Percentiles rank a stretch among this genome's conserved stretches.
Conservation (phyloP, 495 filamentous ascomycete species). For the Penicillium coprophilum region DNA sequence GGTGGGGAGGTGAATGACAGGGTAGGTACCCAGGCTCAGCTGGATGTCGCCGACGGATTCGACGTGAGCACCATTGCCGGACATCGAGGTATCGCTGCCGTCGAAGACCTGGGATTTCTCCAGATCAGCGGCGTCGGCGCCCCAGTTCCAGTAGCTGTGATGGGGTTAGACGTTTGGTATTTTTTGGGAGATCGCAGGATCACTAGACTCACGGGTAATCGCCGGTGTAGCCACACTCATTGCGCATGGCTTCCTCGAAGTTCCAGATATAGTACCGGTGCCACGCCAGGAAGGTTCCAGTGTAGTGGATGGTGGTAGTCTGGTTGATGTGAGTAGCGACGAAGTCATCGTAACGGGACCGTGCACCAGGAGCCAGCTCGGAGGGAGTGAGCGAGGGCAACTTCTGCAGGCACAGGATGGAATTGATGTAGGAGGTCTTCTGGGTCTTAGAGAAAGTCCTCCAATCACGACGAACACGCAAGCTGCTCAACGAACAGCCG, state of each 20-base stretch:
- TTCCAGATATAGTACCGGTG: slow-evolving; percentile 65
- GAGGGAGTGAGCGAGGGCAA: slow-evolving; percentile 49
- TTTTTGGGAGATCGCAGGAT: neutral
- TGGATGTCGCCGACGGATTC: slow-evolving; percentile 31
- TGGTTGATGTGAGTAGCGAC: slow-evolving; percentile 66
- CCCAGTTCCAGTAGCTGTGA: slow-evolving; percentile 65
- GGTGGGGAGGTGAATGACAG: slow-evolving; percentile 36
- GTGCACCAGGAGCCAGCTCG: slow-evolving; percentile 46
- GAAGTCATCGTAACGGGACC: slow-evolving; percentile 69
- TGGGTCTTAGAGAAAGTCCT: slow-evolving; percentile 35
- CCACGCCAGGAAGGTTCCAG: slow-evolving; percentile 67
- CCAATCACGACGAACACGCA: slow-evolving; percentile 53
- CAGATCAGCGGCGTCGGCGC: slow-evolving; percentile 46
- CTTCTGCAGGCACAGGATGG: slow-evolving; percentile 61
- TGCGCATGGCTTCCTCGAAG: slow-evolving; percentile 65
- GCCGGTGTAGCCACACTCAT: slow-evolving; percentile 70
- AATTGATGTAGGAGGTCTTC: slow-evolving; percentile 58
- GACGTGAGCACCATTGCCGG: slow-evolving; percentile 58
- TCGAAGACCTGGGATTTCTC: slow-evolving; percentile 64
- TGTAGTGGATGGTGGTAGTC: slow-evolving; percentile 60
- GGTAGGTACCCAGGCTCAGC: slow-evolving; percentile 17
- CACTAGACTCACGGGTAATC: slow-evolving; percentile 28
- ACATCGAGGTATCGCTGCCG: slow-evolving; percentile 58
- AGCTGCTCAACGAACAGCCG: slow-evolving; percentile 48
- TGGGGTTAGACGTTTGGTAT: neutral